Percentiles rank a stretch among this genome's conserved stretches.
These are phyloP conservation scores for Acer yangbiense DNA, from an alignment of 345 rosid species.

Conservation along the genomic window DNA sequence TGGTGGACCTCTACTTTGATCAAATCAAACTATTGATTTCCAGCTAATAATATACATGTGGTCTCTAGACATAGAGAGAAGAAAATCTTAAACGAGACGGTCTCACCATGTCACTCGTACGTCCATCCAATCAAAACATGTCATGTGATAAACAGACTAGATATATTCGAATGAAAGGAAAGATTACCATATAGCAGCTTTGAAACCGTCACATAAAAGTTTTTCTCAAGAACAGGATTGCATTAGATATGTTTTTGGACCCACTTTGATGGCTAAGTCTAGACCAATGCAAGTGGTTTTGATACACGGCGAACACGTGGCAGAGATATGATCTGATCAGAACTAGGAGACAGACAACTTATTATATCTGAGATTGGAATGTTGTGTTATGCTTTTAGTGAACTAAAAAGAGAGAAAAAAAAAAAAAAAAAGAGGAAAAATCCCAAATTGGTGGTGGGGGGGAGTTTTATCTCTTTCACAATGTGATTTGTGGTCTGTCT, in stretches of 20 bases:
- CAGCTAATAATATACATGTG: slow-evolving; percentile 21
- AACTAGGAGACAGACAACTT: slow-evolving; percentile 15
- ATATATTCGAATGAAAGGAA: too few species aligned
- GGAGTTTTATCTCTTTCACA: slow-evolving; percentile 17
- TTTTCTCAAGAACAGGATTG: background rate
- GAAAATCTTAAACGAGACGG: too few species aligned
- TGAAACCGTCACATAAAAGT: too few species aligned
- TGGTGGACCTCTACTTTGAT: slow-evolving; percentile 33
- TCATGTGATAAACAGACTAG: too few species aligned
- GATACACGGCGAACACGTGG: background rate
- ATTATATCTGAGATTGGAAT: slow-evolving; percentile 17
- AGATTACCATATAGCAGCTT: too few species aligned
- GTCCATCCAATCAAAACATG: too few species aligned
- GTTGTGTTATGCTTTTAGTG: slow-evolving; percentile 9
- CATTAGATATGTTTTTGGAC: background rate
- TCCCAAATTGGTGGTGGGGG: slow-evolving; percentile 27
- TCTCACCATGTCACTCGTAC: too few species aligned
- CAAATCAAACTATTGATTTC: slow-evolving; percentile 4
- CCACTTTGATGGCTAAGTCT: background rate
- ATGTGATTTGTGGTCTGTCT: slow-evolving; percentile 5
- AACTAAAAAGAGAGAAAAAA: background rate
- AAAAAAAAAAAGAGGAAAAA: slow-evolving; percentile 16
- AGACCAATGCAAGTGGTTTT: slow-evolving; percentile 14
- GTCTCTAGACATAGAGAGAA: background rate
- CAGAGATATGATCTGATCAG: background rate